A percentile compares a stretch with the other conserved stretches of the same genome.
These are phyloP conservation scores for Colletotrichum theobromicola DNA, from an alignment of 2,329 filamentous ascomycete species.

Conservation along the genomic window DNA sequence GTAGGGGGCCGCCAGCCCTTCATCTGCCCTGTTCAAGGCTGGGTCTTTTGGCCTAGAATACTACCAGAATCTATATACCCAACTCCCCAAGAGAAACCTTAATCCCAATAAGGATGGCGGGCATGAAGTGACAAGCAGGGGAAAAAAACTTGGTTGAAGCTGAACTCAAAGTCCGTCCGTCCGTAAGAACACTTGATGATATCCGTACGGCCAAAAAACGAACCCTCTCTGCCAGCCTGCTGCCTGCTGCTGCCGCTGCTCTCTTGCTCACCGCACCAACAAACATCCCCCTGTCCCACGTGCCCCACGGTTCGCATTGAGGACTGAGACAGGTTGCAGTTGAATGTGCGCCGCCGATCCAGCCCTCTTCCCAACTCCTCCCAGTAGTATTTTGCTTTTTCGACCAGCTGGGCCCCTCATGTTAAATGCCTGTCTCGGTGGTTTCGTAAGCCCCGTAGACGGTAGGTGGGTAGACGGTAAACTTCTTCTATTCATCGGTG, in stretches of 20 bases:
- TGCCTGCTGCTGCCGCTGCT: background rate
- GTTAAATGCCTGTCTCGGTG: slow-evolving; percentile 4
- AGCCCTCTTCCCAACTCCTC: background rate
- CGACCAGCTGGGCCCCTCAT: background rate
- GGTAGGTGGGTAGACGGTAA: background rate
- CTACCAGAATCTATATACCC: background rate
- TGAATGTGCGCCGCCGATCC: background rate
- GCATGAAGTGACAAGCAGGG: background rate
- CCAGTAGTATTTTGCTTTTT: slow-evolving; percentile 8
- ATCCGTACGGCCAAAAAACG: background rate
- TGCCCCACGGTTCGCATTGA: background rate
- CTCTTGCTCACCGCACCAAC: background rate
- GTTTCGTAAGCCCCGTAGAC: background rate
- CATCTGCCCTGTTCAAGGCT: background rate
- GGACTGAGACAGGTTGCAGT: background rate
- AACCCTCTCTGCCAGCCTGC: no score
- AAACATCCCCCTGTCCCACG: background rate
- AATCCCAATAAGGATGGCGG: background rate
- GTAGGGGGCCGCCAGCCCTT: background rate
- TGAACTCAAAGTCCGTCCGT: background rate
- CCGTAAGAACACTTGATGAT: background rate
- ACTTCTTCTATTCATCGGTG: background rate
- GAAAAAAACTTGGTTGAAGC: background rate
- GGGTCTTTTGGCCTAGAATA: background rate
- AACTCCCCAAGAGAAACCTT: background rate